Conservation (phyloP, 2,329 filamentous ascomycete species). For the Colletotrichum melonis region DNA sequence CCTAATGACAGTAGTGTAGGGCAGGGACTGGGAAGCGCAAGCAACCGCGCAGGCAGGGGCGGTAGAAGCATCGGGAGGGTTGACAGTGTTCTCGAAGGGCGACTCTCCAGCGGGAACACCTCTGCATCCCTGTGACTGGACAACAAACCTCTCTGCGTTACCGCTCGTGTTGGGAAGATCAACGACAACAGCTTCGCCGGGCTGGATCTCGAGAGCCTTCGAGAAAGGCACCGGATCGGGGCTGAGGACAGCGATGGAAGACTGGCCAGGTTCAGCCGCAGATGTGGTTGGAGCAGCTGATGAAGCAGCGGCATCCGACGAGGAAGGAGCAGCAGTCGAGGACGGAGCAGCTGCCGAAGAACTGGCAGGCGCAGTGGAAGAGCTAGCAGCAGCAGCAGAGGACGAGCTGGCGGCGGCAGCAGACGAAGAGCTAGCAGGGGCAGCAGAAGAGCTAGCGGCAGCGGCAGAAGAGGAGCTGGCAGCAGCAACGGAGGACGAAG, state of each 20-base stretch:
- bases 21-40: not conserved
- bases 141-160: not conserved
- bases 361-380: not conserved
- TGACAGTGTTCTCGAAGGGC: slow-evolving; percentile 1
- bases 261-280: not conserved
- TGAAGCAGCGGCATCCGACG: not conserved
- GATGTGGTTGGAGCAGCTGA: not conserved
- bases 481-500: not conserved
- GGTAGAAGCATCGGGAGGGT: not conserved
- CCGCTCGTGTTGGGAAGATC: not conserved
- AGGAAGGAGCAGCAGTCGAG: not conserved
- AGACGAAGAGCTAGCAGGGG: not conserved
- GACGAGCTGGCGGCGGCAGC: not conserved
- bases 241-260: not conserved
- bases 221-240: not conserved
- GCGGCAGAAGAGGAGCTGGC: not conserved
- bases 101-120: slow-evolving; percentile 20
- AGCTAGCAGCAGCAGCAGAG: not conserved
- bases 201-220: not conserved
- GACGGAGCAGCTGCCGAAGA: not conserved
- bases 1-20: not conserved
- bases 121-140: slow-evolving; percentile 10
- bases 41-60: not conserved
- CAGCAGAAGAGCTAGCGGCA: not conserved
- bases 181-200: slow-evolving; percentile 4